phyloP scores from a whole-genome alignment of 495 filamentous ascomycete species.

The Penicillium paxilli region DNA sequence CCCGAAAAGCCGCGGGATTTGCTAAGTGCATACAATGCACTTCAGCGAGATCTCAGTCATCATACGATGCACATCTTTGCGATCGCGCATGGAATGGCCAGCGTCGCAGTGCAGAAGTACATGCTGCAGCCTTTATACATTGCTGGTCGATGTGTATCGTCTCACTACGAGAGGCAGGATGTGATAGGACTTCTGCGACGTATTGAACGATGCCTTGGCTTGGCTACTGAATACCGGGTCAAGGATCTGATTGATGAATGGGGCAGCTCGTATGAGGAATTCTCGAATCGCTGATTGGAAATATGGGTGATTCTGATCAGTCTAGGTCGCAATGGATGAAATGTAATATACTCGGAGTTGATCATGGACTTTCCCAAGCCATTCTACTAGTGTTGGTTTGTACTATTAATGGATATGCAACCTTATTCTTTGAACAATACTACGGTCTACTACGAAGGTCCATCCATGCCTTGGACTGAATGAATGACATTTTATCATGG shows the following conservation, averaged over 20 bases:
- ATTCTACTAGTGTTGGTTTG: no score
- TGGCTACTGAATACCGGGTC: constrained; percentile 50
- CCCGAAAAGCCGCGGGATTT: constrained; percentile 27
- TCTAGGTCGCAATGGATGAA: background rate
- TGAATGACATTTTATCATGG: no score
- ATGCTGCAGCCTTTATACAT: constrained; percentile 51
- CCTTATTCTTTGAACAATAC: no score
- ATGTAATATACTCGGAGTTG: no score
- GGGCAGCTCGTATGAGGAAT: constrained; percentile 11
- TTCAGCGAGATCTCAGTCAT: constrained; percentile 34
- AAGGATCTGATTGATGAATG: constrained; percentile 44
- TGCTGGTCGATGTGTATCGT: constrained; percentile 44
- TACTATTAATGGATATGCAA: no score
- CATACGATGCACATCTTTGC: constrained; percentile 43
- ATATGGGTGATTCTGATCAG: no score
- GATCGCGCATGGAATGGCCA: constrained; percentile 42
- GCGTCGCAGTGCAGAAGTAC: constrained; percentile 43
- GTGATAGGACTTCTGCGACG: constrained; percentile 39
- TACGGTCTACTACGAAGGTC: no score
- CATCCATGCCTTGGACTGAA: no score
- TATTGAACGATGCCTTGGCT: constrained; percentile 46
- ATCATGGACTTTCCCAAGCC: no score
- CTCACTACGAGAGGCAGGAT: constrained; percentile 30
- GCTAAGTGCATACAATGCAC: constrained; percentile 37
- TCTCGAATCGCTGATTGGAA: background rate